Percentiles rank a stretch among this genome's conserved stretches.
Evolutionary conservation across 108 stramenopile genomes (phyloP).

Genomic region (Nannochloropsis gaditana): DNA sequence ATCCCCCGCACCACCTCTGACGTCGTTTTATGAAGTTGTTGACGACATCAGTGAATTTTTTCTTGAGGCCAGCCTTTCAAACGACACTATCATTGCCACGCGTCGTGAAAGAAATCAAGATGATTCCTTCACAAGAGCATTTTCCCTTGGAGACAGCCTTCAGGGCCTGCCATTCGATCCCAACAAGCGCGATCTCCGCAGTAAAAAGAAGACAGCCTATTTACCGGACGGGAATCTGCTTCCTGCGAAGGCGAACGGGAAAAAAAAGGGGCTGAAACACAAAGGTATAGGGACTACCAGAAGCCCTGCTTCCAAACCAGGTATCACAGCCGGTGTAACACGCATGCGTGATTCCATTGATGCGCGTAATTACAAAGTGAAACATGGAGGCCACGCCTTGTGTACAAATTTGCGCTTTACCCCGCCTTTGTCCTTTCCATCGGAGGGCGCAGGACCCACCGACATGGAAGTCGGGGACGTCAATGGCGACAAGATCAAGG

Average conservation of each 20-base stretch:
- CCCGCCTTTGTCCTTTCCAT: background rate
- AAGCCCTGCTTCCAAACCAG: background rate
- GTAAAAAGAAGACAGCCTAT: background rate
- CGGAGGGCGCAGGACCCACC: background rate
- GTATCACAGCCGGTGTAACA: background rate
- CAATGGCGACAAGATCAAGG: constrained; percentile 10
- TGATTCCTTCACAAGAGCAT: too few relatives aligned
- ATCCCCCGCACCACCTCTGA: too few relatives aligned
- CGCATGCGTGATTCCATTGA: background rate
- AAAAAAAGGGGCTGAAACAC: background rate
- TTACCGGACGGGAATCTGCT: background rate
- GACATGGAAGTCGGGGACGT: background rate
- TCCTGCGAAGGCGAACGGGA: background rate
- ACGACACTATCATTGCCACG: too few relatives aligned
- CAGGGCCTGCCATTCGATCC: background rate
- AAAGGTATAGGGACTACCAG: background rate
- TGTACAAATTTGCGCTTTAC: background rate
- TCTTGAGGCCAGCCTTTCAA: too few relatives aligned
- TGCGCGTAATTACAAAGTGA: background rate
- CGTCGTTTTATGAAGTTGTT: too few relatives aligned
- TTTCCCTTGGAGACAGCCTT: too few relatives aligned
- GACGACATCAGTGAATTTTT: too few relatives aligned
- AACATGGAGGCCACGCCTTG: constrained; percentile 12
- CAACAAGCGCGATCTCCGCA: background rate
- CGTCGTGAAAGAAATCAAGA: too few relatives aligned